These are phyloP conservation scores for Leucogyrophana mollusca DNA, from an alignment of 768 basidiomycete species.

Conservation along the genomic window DNA sequence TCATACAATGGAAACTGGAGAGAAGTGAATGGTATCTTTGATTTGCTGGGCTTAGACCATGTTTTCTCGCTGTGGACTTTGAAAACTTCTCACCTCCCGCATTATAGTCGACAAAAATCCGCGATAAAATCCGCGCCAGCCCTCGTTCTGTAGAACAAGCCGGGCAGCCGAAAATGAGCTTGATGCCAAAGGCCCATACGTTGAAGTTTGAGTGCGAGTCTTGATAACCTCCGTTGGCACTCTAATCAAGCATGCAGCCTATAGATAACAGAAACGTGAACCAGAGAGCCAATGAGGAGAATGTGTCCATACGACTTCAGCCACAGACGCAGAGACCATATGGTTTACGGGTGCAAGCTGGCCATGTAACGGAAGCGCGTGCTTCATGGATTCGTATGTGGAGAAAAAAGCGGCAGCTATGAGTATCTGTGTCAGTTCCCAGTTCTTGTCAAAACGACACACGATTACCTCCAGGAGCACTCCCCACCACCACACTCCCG, in stretches of 20 bases:
- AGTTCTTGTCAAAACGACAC: not conserved
- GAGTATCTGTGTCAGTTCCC: conserved; percentile 1
- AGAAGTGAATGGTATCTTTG: conserved; percentile 94
- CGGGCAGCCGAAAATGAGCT: conserved; percentile 64
- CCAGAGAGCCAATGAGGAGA: conserved; percentile 9
- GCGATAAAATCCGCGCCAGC: conserved; percentile 79
- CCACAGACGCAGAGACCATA: conserved; percentile 56
- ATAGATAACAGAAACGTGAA: conserved; percentile 14
- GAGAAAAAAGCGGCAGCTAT: conserved; percentile 94
- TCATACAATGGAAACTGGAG: conserved; percentile 97
- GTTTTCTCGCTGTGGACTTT: not conserved
- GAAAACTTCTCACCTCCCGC: conserved; percentile 47
- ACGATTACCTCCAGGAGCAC: conserved; percentile 90
- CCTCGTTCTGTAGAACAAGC: conserved; percentile 57
- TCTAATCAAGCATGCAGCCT: conserved; percentile 89
- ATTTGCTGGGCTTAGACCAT: not conserved
- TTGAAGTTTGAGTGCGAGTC: conserved; percentile 85
- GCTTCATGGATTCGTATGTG: conserved; percentile 88
- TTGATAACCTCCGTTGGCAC: conserved; percentile 98
- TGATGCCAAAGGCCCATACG: conserved; percentile 55
- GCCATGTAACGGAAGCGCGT: conserved; percentile 57
- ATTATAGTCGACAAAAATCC: conserved; percentile 83
- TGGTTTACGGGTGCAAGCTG: conserved; percentile 66
- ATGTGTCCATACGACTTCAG: conserved; percentile 50
- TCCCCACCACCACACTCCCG: conserved; percentile 91